A percentile compares a stretch with the other conserved stretches of the same genome.
Conservation (phyloP, 116 monocot genomes). For the Cymodocea nodosa region DNA sequence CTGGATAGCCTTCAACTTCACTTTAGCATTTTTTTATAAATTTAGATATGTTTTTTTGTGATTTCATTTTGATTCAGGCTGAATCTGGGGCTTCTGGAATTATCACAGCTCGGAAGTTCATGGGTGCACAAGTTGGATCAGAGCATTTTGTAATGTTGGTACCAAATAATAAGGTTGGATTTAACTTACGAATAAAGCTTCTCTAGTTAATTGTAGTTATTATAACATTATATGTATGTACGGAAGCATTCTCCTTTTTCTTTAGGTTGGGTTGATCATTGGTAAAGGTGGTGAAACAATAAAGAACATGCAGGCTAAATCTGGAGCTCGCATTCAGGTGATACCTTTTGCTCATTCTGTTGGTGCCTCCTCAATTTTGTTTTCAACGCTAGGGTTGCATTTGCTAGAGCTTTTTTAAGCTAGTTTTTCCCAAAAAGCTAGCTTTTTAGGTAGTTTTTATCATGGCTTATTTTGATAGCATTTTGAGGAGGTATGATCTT, state of each 20-base stretch:
- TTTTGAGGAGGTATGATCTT: too few relatives aligned
- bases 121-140: slow-evolving; percentile 24
- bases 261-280: slow-evolving; percentile 88
- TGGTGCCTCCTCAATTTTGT: background rate
- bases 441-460: too few relatives aligned
- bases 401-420: too few relatives aligned
- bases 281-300: slow-evolving; percentile 98
- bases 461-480: too few relatives aligned
- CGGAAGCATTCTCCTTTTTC: background rate
- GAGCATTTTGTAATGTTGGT: slow-evolving; percentile 71
- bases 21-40: too few relatives aligned
- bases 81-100: slow-evolving; percentile 65
- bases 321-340: slow-evolving; percentile 93
- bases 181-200: slow-evolving; percentile 32
- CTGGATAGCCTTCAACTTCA: too few relatives aligned
- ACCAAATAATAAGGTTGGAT: slow-evolving; percentile 75
- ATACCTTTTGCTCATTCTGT: background rate
- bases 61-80: slow-evolving; percentile 35
- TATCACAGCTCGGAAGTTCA: slow-evolving; percentile 24
- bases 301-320: slow-evolving; percentile 76
- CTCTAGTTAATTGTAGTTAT: background rate
- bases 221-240: background rate
- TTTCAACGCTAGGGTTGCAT: background rate
- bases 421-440: too few relatives aligned
- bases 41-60: background rate